These are phyloP conservation scores for Puccinia triticina DNA, from an alignment of 1,284 basidiomycete genomes.

Conservation along the genomic window DNA sequence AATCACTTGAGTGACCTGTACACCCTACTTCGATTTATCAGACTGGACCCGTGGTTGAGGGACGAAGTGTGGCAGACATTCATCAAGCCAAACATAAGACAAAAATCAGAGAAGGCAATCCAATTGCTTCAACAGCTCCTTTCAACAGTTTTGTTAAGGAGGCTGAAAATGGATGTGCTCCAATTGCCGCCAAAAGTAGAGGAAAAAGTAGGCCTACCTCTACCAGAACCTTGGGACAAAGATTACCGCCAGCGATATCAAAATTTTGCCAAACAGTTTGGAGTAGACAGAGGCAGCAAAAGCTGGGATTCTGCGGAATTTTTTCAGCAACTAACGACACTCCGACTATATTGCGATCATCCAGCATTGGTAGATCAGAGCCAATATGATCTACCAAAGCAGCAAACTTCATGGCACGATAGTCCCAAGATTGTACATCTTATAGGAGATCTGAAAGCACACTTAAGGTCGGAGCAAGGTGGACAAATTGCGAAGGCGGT, in stretches of 20 bases:
- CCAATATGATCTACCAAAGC: neutral
- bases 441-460: neutral
- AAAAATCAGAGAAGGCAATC: neutral
- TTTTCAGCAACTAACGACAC: neutral
- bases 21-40: neutral
- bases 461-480: neutral
- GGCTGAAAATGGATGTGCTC: neutral
- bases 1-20: conserved; percentile 19
- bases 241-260: neutral
- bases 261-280: neutral
- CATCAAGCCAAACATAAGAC: conserved; percentile 1
- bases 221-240: neutral
- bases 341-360: conserved; percentile 3
- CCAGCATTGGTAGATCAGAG: neutral
- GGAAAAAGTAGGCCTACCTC: neutral
- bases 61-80: neutral
- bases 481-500: neutral
- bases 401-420: neutral
- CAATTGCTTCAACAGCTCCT: neutral
- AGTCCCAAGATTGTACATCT: neutral
- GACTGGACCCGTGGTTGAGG: neutral
- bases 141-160: neutral
- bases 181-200: conserved; percentile 2
- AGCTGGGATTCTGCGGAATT: conserved; percentile 6
- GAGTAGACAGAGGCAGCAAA: neutral